phyloP scores from a whole-genome alignment of 164 flowering plant genomes.

The Tetrastigma voinierianum region DNA sequence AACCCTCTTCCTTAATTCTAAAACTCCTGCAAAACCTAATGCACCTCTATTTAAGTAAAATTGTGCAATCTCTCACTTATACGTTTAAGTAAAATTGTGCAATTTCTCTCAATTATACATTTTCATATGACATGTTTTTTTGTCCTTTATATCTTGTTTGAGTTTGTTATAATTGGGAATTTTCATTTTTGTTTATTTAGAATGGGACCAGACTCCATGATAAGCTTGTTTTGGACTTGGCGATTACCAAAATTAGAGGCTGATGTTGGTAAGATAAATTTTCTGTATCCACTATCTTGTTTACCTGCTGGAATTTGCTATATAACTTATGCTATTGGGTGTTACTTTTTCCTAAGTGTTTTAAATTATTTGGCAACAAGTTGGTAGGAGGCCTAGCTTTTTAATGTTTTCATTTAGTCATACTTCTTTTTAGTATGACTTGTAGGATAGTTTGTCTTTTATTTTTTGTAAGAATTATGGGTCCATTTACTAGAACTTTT shows the following conservation, averaged over 20 bases:
- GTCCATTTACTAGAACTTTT: too few species aligned
- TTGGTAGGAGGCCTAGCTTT: not conserved
- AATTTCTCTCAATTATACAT: too few species aligned
- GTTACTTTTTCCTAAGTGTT: not conserved
- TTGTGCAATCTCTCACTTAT: too few species aligned
- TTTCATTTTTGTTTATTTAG: constrained; percentile 29
- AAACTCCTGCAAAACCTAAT: too few species aligned
- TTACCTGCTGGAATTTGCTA: not conserved
- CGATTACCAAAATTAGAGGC: constrained; percentile 72
- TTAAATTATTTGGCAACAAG: not conserved
- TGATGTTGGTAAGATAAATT: constrained; percentile 72
- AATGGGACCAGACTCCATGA: constrained; percentile 92
- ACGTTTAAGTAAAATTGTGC: too few species aligned
- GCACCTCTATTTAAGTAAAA: too few species aligned
- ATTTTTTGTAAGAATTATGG: too few species aligned
- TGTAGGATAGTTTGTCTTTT: too few species aligned
- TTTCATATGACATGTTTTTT: not conserved
- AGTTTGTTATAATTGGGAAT: not conserved
- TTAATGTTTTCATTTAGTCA: not conserved
- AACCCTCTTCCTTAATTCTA: too few species aligned
- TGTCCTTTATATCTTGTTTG: not conserved
- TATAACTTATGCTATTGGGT: not conserved
- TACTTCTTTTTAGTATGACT: not conserved
- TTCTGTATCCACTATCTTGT: not conserved
- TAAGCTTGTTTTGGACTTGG: constrained; percentile 91